A percentile compares a stretch with the other conserved stretches of the same genome.
Evolutionary conservation across 176 grass and related monocot species (phyloP).

Genomic region (Triticum aestivum): DNA sequence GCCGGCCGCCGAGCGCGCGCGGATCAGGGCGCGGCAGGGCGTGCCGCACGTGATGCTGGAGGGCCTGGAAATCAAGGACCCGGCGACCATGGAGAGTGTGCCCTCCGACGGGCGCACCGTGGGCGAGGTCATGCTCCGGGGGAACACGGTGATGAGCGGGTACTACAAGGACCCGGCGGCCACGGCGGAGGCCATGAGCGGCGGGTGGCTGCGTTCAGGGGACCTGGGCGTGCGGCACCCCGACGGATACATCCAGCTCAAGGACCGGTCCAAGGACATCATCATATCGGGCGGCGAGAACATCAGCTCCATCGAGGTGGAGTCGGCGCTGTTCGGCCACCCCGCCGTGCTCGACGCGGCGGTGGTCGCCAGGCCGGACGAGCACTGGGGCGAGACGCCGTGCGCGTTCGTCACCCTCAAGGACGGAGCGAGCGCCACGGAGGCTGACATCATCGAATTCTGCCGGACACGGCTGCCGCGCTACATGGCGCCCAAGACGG

Average conservation of each 20-base stretch:
- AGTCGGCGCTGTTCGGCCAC: conserved; percentile 46
- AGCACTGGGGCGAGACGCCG: conserved; percentile 47
- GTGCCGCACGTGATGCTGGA: conserved; percentile 40
- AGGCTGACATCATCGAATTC: conserved; percentile 36
- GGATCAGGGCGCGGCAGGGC: conserved; percentile 51
- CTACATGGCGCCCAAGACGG: conserved; percentile 52
- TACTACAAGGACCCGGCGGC: conserved; percentile 47
- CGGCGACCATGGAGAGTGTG: conserved; percentile 49
- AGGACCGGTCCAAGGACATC: conserved; percentile 57
- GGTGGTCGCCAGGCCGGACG: conserved; percentile 48
- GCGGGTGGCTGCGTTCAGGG: conserved; percentile 55
- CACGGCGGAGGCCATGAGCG: conserved; percentile 47
- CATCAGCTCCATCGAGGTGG: conserved; percentile 70
- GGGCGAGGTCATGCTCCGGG: conserved; percentile 63
- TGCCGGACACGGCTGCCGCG: conserved; percentile 43
- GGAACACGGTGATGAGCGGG: conserved; percentile 70
- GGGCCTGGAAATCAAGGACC: conserved; percentile 56
- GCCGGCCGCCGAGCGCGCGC: conserved; percentile 39
- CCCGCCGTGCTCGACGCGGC: conserved; percentile 50
- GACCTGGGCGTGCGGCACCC: conserved; percentile 57
- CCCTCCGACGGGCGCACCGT: conserved; percentile 53
- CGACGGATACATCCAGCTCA: conserved; percentile 63
- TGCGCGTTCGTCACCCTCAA: conserved; percentile 59
- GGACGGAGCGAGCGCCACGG: conserved; percentile 17
- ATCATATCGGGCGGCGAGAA: conserved; percentile 60